Evolutionary conservation across 805 yeast genomes (phyloP).

Genomic region (Wickerhamiella bombiphila): DNA sequence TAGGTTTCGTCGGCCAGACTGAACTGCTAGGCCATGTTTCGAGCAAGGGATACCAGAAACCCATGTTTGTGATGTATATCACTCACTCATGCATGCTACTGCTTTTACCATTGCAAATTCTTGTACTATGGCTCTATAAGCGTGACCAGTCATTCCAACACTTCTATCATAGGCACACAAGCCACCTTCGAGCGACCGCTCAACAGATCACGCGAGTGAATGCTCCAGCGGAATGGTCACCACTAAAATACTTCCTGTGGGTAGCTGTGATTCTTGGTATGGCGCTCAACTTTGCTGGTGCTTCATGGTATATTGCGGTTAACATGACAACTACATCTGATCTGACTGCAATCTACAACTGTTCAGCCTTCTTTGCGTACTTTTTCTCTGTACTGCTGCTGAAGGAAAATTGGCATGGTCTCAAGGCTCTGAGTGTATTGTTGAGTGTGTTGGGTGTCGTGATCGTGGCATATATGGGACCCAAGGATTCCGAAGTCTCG

Average conservation of each 20-base stretch:
- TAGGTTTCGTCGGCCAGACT: conserved; percentile 64
- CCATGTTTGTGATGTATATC: conserved; percentile 41
- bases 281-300: conserved; percentile 60
- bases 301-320: conserved; percentile 79
- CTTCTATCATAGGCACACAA: conserved; percentile 10
- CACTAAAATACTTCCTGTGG: conserved; percentile 31
- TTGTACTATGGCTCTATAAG: conserved; percentile 28
- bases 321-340: conserved; percentile 67
- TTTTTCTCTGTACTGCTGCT: conserved; percentile 67
- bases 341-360: conserved; percentile 80
- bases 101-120: conserved; percentile 56
- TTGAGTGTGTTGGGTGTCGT: conserved; percentile 65
- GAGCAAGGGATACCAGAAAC: conserved; percentile 45
- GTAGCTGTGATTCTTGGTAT: conserved; percentile 34
- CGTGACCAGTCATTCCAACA: conserved; percentile 3
- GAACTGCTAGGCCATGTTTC: conserved; percentile 64
- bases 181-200: conserved; percentile 13
- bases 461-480: conserved; percentile 47
- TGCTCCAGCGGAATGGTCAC: conserved; percentile 24
- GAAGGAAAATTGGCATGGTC: conserved; percentile 46
- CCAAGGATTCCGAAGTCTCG: conserved; percentile 16
- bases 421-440: conserved; percentile 52
- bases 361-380: conserved; percentile 79
- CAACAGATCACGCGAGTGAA: conserved; percentile 2
- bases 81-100: conserved; percentile 72